Percentiles rank a stretch among this genome's conserved stretches.
phyloP scores from a whole-genome alignment of 768 basidiomycete genomes.

The Galerina sulciceps region DNA sequence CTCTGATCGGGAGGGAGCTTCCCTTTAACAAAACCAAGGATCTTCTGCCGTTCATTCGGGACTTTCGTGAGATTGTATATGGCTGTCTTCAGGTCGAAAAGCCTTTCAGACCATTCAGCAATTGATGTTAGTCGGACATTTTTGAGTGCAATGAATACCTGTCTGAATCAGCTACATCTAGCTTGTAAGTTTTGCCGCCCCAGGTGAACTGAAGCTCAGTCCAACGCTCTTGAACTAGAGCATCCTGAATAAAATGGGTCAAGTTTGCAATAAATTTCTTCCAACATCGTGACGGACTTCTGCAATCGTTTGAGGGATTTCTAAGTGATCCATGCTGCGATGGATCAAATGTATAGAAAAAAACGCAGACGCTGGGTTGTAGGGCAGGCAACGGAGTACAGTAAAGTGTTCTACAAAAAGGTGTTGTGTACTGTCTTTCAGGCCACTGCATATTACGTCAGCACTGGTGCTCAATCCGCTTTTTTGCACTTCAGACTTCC shows the following conservation, averaged over 20 bases:
- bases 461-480: no score
- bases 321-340: neutral
- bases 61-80: slow-evolving; percentile 76
- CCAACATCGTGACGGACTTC: neutral
- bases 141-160: slow-evolving; percentile 44
- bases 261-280: neutral
- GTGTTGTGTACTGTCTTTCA: no score
- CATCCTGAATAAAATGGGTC: neutral
- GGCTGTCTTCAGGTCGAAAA: slow-evolving; percentile 77
- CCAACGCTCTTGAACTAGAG: slow-evolving; percentile 48
- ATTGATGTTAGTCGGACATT: neutral
- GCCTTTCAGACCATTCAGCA: slow-evolving; percentile 44
- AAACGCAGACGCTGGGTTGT: no score
- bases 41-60: slow-evolving; percentile 85
- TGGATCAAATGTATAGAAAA: neutral
- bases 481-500: no score
- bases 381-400: no score
- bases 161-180: slow-evolving; percentile 79
- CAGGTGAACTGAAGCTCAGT: slow-evolving; percentile 71
- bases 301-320: neutral
- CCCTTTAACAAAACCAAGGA: slow-evolving; percentile 83
- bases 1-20: slow-evolving; percentile 79
- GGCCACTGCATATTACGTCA: no score
- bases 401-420: no score
- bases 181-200: slow-evolving; percentile 67